Conservation (phyloP, 495 filamentous ascomycete species). For the Xylaria nigripes region DNA sequence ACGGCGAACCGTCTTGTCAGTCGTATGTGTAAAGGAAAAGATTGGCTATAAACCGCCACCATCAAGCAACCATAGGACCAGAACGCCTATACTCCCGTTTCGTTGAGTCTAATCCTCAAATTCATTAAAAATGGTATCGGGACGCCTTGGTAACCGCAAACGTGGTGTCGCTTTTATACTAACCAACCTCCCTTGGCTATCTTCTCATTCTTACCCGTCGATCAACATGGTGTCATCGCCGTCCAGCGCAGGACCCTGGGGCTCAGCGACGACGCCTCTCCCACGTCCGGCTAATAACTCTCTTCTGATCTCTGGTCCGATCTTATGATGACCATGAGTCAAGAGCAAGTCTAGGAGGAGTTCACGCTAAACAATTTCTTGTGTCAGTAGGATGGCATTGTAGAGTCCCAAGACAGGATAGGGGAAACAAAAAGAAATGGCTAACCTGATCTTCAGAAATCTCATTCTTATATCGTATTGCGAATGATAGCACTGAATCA, state of each 20-base stretch:
- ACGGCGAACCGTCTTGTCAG: background rate
- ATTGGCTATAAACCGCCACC: background rate
- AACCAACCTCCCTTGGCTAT: background rate
- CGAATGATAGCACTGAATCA: constrained; percentile 74
- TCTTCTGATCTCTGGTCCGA: constrained; percentile 84
- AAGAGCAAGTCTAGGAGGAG: constrained; percentile 83
- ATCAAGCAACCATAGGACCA: background rate
- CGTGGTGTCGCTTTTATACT: background rate
- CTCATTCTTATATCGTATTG: constrained; percentile 80
- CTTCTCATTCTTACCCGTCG: constrained; percentile 22
- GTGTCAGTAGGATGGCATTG: background rate
- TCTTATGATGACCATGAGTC: constrained; percentile 75
- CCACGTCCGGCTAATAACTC: constrained; percentile 86
- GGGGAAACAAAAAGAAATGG: background rate
- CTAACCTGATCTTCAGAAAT: constrained; percentile 52
- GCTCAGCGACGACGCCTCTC: constrained; percentile 61
- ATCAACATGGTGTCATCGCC: constrained; percentile 93
- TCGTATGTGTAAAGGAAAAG: background rate
- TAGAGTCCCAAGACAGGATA: background rate
- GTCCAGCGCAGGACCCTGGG: constrained; percentile 41
- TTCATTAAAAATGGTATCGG: constrained; percentile 8
- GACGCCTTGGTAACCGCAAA: background rate
- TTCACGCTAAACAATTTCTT: constrained; percentile 46
- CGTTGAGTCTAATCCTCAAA: background rate
- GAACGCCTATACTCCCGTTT: constrained; percentile 5